Evolutionary conservation across 768 basidiomycete species (phyloP).

Genomic region (Termitomyces sp.): DNA sequence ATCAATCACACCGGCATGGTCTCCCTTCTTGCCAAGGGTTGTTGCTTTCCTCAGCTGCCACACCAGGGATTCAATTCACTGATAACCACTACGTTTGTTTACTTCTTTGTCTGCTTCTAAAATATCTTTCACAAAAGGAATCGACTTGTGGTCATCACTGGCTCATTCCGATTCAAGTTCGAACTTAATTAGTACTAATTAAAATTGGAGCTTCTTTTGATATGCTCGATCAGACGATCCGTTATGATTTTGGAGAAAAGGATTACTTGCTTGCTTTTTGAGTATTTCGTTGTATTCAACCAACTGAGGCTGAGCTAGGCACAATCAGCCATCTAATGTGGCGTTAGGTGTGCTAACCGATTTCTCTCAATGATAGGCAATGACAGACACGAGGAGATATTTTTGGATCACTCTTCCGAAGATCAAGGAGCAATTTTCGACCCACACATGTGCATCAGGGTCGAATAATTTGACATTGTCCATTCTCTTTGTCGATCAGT

Average conservation of each 20-base stretch:
- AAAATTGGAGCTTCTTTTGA: conserved; percentile 1
- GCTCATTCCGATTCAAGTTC: background rate
- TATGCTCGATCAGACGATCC: background rate
- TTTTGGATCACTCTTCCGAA: background rate
- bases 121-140: background rate
- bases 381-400: background rate
- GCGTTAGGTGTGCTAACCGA: background rate
- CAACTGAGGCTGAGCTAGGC: no score
- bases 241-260: background rate
- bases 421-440: background rate
- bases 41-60: no score
- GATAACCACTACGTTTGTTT: background rate
- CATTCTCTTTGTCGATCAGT: conserved; percentile 1
- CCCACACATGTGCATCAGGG: background rate
- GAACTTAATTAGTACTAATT: background rate
- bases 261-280: background rate
- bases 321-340: background rate
- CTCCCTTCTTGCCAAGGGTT: no score
- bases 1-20: no score
- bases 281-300: background rate
- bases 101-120: background rate
- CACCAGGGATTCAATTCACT: background rate
- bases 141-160: background rate
- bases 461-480: background rate
- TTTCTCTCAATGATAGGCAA: background rate